Conservation (phyloP, 805 yeast genomes). For the Nakazawaea anatomiae region DNA sequence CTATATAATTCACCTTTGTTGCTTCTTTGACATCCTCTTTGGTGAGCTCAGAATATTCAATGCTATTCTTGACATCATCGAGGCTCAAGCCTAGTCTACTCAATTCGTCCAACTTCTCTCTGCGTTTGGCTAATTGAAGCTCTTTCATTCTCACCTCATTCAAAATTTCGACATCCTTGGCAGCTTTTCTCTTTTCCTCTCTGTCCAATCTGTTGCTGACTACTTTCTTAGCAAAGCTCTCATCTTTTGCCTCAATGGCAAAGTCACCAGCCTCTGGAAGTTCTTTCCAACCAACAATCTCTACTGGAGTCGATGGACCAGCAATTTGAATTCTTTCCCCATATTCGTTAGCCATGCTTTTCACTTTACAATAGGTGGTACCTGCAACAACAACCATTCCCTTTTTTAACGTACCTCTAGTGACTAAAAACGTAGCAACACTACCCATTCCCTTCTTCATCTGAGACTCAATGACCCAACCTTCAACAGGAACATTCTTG, state of each 20-base stretch:
- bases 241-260: slow-evolving; percentile 70
- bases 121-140: slow-evolving; percentile 43
- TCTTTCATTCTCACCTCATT: slow-evolving; percentile 61
- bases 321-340: slow-evolving; percentile 63
- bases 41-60: slow-evolving; percentile 18
- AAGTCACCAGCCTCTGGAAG: slow-evolving; percentile 89
- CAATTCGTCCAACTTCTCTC: slow-evolving; percentile 50
- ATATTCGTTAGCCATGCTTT: slow-evolving; percentile 67
- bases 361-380: slow-evolving; percentile 76
- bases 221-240: slow-evolving; percentile 70
- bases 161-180: slow-evolving; percentile 60
- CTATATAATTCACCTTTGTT: slow-evolving; percentile 47
- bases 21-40: slow-evolving; percentile 21
- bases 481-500: slow-evolving; percentile 58
- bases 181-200: slow-evolving; percentile 46
- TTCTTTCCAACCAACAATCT: slow-evolving; percentile 90
- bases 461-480: slow-evolving; percentile 86
- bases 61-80: slow-evolving; percentile 34
- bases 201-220: slow-evolving; percentile 56
- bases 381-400: slow-evolving; percentile 86
- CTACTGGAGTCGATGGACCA: slow-evolving; percentile 85
- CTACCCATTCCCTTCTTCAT: slow-evolving; percentile 78
- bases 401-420: slow-evolving; percentile 66
- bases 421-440: slow-evolving; percentile 78
- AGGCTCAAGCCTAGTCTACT: slow-evolving; percentile 54